Conservation (phyloP, 2,329 filamentous ascomycete species). For the Lachnellula occidentalis region DNA sequence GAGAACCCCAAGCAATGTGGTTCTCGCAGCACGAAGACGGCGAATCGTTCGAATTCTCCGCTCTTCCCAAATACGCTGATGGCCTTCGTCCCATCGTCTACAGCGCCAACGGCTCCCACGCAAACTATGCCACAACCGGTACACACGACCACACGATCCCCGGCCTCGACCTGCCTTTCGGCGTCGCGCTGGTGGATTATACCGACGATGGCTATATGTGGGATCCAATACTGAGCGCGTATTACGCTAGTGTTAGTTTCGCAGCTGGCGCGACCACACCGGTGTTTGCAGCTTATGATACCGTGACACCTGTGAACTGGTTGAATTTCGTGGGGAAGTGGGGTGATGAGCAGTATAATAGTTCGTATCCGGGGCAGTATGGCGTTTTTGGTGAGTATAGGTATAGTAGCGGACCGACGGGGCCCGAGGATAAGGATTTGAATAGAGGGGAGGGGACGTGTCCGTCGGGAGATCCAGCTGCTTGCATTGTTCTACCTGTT, state of each 20-base stretch:
- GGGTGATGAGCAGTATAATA: slow-evolving; percentile 38
- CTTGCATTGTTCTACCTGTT: background rate
- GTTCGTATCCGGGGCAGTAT: slow-evolving; percentile 33
- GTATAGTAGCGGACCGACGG: slow-evolving; percentile 51
- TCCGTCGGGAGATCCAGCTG: background rate
- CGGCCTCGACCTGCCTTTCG: slow-evolving; percentile 26
- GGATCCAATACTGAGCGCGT: slow-evolving; percentile 54
- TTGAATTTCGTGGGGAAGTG: slow-evolving; percentile 44
- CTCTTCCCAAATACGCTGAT: slow-evolving; percentile 70
- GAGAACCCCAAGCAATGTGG: slow-evolving; percentile 75
- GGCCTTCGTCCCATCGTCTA: slow-evolving; percentile 58
- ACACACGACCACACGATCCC: slow-evolving; percentile 43
- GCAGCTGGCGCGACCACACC: slow-evolving; percentile 19
- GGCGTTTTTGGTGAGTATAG: slow-evolving; percentile 39
- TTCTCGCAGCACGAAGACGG: slow-evolving; percentile 84
- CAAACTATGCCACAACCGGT: slow-evolving; percentile 62
- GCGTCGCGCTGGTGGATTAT: slow-evolving; percentile 49
- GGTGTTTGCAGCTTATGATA: slow-evolving; percentile 30
- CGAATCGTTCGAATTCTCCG: slow-evolving; percentile 79
- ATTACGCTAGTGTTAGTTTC: slow-evolving; percentile 45
- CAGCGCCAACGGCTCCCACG: slow-evolving; percentile 61
- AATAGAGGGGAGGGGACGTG: slow-evolving; percentile 24
- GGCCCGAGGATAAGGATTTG: slow-evolving; percentile 52
- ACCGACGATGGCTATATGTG: slow-evolving; percentile 64
- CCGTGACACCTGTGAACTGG: slow-evolving; percentile 69